Conservation (phyloP, 2,329 filamentous ascomycete genomes). For the Monosporascus cannonballus region DNA sequence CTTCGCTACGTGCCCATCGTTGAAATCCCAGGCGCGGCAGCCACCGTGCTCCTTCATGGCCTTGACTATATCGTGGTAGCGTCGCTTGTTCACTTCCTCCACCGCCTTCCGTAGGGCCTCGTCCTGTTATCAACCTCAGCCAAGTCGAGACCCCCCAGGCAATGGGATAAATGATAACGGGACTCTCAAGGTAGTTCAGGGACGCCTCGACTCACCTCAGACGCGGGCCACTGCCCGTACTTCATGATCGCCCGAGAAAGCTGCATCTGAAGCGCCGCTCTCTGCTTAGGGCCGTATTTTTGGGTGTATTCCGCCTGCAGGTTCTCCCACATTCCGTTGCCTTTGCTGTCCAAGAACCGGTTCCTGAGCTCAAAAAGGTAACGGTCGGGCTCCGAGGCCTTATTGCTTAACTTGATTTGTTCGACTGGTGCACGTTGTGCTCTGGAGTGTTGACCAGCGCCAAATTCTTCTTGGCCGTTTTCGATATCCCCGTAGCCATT, state of each 20-base stretch:
- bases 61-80: conserved; percentile 36
- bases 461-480: conserved; percentile 7
- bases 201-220: conserved; percentile 38
- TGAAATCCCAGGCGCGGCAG: conserved; percentile 44
- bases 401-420: conserved; percentile 33
- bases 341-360: conserved; percentile 39
- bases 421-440: conserved; percentile 17
- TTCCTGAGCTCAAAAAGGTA: conserved; percentile 45
- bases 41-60: conserved; percentile 45
- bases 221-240: conserved; percentile 40
- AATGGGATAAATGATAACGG: too few relatives aligned
- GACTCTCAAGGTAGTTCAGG: too few relatives aligned
- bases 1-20: conserved; percentile 41
- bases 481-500: conserved; percentile 2
- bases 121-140: conserved; percentile 16
- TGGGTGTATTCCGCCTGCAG: conserved; percentile 41
- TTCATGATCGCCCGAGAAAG: conserved; percentile 44
- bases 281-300: conserved; percentile 28
- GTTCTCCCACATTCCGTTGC: conserved; percentile 53
- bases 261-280: conserved; percentile 52
- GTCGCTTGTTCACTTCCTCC: conserved; percentile 33
- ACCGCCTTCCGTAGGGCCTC: conserved; percentile 31
- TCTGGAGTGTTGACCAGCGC: not conserved
- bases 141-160: not conserved
- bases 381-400: conserved; percentile 41